Conservation (phyloP, 306 rosid species). For the Sophora flavescens region DNA sequence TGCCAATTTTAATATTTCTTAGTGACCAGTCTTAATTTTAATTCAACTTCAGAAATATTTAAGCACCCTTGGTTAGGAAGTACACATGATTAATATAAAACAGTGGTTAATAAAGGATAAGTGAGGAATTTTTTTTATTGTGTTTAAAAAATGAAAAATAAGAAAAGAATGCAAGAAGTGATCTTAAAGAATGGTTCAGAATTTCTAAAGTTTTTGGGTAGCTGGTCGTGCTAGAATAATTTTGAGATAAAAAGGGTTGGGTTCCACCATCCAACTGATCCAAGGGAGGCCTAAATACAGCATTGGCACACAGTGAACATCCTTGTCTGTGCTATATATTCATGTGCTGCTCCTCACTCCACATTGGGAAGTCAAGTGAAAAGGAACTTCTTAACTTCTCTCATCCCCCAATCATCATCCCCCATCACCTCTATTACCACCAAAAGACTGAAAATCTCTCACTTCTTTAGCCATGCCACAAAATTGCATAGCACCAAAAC, state of each 20-base stretch:
- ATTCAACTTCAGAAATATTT: constrained; percentile 28
- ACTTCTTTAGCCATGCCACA: constrained; percentile 57
- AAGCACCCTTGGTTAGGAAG: constrained; percentile 21
- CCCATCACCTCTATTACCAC: constrained; percentile 23
- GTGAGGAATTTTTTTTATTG: background rate
- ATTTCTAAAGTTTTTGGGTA: constrained; percentile 44
- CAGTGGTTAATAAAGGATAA: constrained; percentile 24
- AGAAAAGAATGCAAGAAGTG: background rate
- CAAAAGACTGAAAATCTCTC: constrained; percentile 37
- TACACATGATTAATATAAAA: constrained; percentile 23
- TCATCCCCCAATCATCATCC: constrained; percentile 40
- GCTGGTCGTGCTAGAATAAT: constrained; percentile 58
- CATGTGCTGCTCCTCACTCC: constrained; percentile 51
- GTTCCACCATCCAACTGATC: constrained; percentile 51
- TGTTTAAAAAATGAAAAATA: background rate
- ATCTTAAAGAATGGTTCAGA: constrained; percentile 42
- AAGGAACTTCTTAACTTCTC: constrained; percentile 63
- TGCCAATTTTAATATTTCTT: constrained; percentile 28
- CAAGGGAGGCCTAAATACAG: constrained; percentile 41
- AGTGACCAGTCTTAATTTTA: background rate
- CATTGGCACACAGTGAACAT: constrained; percentile 45
- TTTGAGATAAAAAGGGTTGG: constrained; percentile 59
- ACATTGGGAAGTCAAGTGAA: constrained; percentile 54
- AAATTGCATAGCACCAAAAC: constrained; percentile 65
- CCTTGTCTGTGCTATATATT: constrained; percentile 58